Evolutionary conservation across 2,329 filamentous ascomycete species (phyloP).

Genomic region (Sclerotinia subarctica): DNA sequence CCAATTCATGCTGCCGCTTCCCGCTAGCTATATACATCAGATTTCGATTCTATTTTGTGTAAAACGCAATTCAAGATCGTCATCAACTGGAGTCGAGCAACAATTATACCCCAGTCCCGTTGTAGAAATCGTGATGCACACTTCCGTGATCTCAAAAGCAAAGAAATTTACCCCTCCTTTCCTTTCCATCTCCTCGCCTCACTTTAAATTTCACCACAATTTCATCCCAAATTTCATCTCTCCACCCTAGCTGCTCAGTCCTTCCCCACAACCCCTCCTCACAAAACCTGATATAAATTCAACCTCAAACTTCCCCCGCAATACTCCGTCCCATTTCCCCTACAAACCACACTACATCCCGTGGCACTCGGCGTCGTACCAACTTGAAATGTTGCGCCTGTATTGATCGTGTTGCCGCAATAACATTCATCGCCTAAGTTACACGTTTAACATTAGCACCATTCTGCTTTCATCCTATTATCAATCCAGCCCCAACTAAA

Average conservation of each 20-base stretch:
- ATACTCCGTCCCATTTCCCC: neutral
- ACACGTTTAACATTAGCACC: neutral
- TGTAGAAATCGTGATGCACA: neutral
- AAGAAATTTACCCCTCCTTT: neutral
- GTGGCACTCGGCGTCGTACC: neutral
- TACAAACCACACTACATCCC: neutral
- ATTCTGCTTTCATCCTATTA: neutral
- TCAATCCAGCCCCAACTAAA: neutral
- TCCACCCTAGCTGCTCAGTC: too few species aligned
- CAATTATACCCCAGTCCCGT: neutral
- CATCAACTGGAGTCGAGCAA: neutral
- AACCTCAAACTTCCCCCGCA: slow-evolving; percentile 11
- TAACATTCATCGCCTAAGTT: neutral
- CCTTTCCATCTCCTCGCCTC: neutral
- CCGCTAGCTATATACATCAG: neutral
- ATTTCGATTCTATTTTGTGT: neutral
- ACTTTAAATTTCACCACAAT: too few species aligned
- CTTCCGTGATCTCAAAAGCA: neutral
- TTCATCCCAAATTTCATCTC: too few species aligned
- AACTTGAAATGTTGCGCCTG: neutral
- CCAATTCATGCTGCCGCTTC: neutral
- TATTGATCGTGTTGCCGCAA: neutral
- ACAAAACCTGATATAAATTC: slow-evolving; percentile 1
- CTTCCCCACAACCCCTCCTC: neutral
- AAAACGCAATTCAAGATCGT: neutral